These are phyloP conservation scores for Rosa hybrid DNA, from an alignment of 331 rosid species.

Conservation along the genomic window DNA sequence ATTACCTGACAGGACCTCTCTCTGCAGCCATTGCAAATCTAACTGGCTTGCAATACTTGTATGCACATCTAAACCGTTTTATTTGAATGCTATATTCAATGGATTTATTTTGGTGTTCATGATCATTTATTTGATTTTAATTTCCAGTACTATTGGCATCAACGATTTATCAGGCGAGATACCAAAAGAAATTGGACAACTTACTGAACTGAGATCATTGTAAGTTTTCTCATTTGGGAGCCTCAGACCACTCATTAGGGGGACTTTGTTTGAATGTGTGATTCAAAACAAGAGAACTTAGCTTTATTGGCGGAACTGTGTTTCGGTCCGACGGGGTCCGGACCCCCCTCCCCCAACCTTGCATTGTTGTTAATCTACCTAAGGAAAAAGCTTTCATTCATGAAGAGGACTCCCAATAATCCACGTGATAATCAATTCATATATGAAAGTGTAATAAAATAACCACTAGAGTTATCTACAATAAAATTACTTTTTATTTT, in stretches of 20 bases:
- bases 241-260: not conserved
- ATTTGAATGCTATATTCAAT: not conserved
- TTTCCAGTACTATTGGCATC: conserved; percentile 46
- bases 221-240: conserved; percentile 32
- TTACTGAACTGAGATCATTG: conserved; percentile 38
- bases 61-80: conserved; percentile 21
- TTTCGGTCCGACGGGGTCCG: too few relatives aligned
- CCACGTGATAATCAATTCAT: too few relatives aligned
- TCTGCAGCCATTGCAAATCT: conserved; percentile 62
- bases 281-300: not conserved
- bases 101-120: not conserved
- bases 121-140: not conserved
- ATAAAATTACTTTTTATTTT: too few relatives aligned
- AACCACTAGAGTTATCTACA: too few relatives aligned
- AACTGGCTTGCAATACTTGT: conserved; percentile 55
- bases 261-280: not conserved
- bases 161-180: conserved; percentile 61
- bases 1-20: conserved; percentile 60
- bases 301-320: not conserved
- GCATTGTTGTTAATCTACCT: too few relatives aligned
- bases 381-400: too few relatives aligned
- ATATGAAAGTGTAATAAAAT: too few relatives aligned
- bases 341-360: too few relatives aligned
- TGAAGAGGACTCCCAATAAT: too few relatives aligned
- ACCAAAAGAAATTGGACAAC: conserved; percentile 70